These are phyloP conservation scores for Perilla frutescens DNA, from an alignment of 257 asterid species.

Conservation along the genomic window DNA sequence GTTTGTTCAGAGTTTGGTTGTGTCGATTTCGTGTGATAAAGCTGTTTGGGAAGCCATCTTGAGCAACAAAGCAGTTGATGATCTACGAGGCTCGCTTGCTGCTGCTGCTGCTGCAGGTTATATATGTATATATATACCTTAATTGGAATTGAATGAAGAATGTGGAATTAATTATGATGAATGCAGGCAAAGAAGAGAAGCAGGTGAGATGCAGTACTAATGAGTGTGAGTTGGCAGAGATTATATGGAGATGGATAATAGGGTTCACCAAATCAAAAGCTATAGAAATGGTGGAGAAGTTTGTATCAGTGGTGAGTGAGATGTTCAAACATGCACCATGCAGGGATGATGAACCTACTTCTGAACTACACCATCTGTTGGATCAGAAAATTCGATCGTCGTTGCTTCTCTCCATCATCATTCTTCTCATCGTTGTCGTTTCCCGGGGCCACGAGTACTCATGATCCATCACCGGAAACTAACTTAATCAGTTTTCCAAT, in stretches of 20 bases:
- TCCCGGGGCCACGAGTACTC: conserved; percentile 38
- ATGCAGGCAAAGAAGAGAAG: conserved; percentile 45
- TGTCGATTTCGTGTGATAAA: conserved; percentile 58
- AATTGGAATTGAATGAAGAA: no score
- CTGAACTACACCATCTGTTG: conserved; percentile 52
- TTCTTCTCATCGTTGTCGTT: conserved; percentile 56
- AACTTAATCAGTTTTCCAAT: no score
- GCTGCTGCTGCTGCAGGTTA: conserved; percentile 50
- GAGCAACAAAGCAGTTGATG: conserved; percentile 55
- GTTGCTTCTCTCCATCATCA: conserved; percentile 52
- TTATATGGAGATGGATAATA: conserved; percentile 52
- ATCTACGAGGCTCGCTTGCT: conserved; percentile 41
- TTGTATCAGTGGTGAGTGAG: conserved; percentile 44
- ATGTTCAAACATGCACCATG: conserved; percentile 38
- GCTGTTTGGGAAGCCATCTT: conserved; percentile 73
- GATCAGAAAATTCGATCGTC: conserved; percentile 64
- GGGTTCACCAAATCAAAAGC: conserved; percentile 49
- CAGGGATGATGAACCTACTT: conserved; percentile 49
- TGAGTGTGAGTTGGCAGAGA: conserved; percentile 35
- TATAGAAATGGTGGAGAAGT: conserved; percentile 45
- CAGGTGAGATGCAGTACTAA: conserved; percentile 2
- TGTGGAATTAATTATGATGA: neutral
- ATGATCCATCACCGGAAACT: no score
- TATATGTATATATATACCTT: neutral
- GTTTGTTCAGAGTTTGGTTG: conserved; percentile 53